These are phyloP conservation scores for Acrodontium crateriforme DNA, from an alignment of 2,329 filamentous ascomycete genomes.

Conservation along the genomic window DNA sequence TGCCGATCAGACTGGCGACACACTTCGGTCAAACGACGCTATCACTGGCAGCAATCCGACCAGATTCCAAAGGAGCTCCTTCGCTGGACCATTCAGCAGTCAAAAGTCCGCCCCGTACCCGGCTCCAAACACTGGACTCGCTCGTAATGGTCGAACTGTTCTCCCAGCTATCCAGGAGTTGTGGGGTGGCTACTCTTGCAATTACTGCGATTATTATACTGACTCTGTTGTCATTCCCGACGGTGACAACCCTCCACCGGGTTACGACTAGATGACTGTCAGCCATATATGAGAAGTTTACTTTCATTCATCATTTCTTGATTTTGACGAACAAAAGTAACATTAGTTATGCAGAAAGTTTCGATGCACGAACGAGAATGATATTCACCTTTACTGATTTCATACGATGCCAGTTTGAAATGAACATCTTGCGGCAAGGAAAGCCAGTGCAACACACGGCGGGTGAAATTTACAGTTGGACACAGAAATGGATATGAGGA, in stretches of 20 bases:
- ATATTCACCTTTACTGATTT: no score
- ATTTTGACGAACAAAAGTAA: no score
- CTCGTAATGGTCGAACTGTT: not conserved
- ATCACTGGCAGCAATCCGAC: not conserved
- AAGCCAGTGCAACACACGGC: no score
- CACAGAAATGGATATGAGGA: no score
- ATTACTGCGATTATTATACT: not conserved
- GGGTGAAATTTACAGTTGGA: no score
- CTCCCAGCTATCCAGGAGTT: not conserved
- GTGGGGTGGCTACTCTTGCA: not conserved
- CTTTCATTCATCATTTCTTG: no score
- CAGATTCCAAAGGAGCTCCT: not conserved
- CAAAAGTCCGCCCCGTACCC: not conserved
- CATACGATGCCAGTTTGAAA: no score
- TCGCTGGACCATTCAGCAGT: not conserved
- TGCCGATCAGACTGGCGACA: constrained; percentile 14
- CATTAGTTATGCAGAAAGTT: no score
- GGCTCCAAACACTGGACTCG: not conserved
- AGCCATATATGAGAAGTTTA: no score
- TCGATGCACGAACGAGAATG: no score
- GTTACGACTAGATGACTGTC: not conserved
- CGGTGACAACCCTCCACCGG: not conserved
- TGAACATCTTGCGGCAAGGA: no score
- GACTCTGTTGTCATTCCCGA: not conserved
- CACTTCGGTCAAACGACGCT: constrained; percentile 3